Evolutionary conservation across 306 rosid species (phyloP).

Genomic region (Biancaea sappan): DNA sequence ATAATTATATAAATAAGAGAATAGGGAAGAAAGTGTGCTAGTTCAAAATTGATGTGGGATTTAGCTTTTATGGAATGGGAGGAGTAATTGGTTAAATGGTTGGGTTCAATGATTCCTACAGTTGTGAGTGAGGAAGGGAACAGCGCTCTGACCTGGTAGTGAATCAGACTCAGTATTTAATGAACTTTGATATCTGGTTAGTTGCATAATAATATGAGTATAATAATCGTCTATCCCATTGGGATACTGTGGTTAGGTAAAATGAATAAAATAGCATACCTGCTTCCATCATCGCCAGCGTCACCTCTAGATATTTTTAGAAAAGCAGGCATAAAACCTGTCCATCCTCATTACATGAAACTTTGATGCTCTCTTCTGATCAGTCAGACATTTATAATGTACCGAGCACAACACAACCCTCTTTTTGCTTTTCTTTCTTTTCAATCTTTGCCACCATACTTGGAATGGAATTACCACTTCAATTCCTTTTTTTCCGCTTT

Average conservation of each 20-base stretch:
- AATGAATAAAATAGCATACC: constrained; percentile 33
- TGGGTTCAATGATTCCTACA: constrained; percentile 37
- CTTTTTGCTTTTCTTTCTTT: background rate
- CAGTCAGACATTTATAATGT: background rate
- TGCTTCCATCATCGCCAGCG: constrained; percentile 56
- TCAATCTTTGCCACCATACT: background rate
- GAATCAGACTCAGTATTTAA: constrained; percentile 31
- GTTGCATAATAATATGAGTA: constrained; percentile 19
- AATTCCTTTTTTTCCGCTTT: background rate
- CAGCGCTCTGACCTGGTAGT: constrained; percentile 27
- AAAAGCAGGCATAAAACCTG: constrained; percentile 28
- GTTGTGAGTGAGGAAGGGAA: constrained; percentile 44
- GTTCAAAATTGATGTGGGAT: constrained; percentile 41
- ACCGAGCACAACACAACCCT: background rate
- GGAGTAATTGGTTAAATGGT: constrained; percentile 29
- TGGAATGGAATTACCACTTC: background rate
- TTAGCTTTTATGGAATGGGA: constrained; percentile 37
- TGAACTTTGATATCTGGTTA: constrained; percentile 28
- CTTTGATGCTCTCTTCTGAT: constrained; percentile 4
- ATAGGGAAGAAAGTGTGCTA: background rate
- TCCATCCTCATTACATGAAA: background rate
- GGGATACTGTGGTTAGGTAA: constrained; percentile 33
- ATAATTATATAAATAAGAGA: too few species aligned
- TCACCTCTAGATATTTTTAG: constrained; percentile 60
- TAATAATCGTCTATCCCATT: constrained; percentile 30